Evolutionary conservation across 1,139 yeast genomes (phyloP), one percentile per base, ranked within the genome.

Genomic region (Diutina siamensis): DNA sequence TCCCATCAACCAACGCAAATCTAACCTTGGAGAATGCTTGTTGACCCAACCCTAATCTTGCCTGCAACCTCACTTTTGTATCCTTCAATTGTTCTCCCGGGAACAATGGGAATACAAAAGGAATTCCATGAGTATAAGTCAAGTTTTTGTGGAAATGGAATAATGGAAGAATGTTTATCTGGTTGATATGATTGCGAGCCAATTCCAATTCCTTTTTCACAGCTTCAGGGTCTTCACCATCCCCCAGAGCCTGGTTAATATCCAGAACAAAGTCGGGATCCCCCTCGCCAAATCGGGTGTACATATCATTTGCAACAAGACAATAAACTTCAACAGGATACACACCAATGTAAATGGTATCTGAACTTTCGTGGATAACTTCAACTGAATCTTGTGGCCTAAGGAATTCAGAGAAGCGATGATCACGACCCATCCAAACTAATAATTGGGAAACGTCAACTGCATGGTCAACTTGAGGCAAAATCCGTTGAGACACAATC

Each of bases 141-240:
- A 82, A 72, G 44, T 80, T 86, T 54, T 82, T 84, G 59, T 82
- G 76, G 64, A 82, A 92, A 57, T 92, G 97, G 57, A 80, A 74
- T 2, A 65, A 73, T 0, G 75, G 72, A 13, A 70, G 60, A 44
- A 52, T 79, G 49, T 71, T 71, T 47, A 71, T 54, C 47, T 57
- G 59, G 45, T 67, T 64, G 32, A 72, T 69, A 58, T 50, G 65
- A 47, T 53, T 54, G 40, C 58, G 55, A 1, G 69, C 64, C 25
- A 58, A 50, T 44, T 56, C 46, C 47, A 58, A 61, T 51, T 70
- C 75, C 25, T 58, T 52, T 31, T 51, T 51, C 35, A 53, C 22
- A 46, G 57, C 44, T 15, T 60, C 62, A 44, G 60, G 63, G 19
- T 54, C 58, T 32, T 62, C 54, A 22, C 61, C 65, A 8, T 55